Conservation (phyloP, 495 filamentous ascomycete species). For the Penicillium cosmopolitanum region DNA sequence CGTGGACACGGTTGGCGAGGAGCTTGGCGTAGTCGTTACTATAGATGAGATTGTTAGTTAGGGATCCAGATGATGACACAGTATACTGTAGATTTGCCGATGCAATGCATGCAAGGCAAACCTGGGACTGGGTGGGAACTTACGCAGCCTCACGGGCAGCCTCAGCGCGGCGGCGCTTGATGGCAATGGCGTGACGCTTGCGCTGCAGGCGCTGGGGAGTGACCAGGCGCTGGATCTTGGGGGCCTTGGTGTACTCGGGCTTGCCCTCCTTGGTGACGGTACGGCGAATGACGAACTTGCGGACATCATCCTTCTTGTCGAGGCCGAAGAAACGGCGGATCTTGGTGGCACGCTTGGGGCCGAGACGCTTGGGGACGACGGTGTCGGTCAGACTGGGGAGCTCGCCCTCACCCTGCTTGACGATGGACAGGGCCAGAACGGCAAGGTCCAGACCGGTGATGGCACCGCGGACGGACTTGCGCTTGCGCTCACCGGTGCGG, state of each 20-base stretch:
- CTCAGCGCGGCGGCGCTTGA: slow-evolving; percentile 96
- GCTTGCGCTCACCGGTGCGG: slow-evolving; percentile 96
- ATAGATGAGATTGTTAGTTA: slow-evolving; percentile 37
- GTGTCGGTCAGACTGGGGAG: slow-evolving; percentile 95
- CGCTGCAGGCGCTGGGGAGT: slow-evolving; percentile 99
- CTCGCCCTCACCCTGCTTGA: slow-evolving; percentile 95
- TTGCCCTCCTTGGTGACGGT: slow-evolving; percentile 97
- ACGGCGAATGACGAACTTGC: slow-evolving; percentile 99
- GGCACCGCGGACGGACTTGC: slow-evolving; percentile 95
- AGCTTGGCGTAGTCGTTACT: slow-evolving; percentile 89
- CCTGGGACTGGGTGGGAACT: slow-evolving; percentile 39
- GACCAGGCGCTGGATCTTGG: slow-evolving; percentile 97
- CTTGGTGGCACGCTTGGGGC: slow-evolving; percentile 99
- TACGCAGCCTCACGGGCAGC: slow-evolving; percentile 98
- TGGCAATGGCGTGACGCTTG: slow-evolving; percentile 95
- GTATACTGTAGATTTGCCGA: neutral
- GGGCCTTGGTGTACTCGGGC: slow-evolving; percentile 98
- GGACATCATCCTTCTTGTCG: slow-evolving; percentile 99
- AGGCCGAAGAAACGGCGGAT: slow-evolving; percentile 98
- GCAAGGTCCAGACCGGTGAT: slow-evolving; percentile 94
- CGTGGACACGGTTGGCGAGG: slow-evolving; percentile 90
- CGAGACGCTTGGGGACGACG: slow-evolving; percentile 96
- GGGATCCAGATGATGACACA: slow-evolving; percentile 13
- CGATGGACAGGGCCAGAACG: slow-evolving; percentile 88
- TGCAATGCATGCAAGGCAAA: too few species aligned